A percentile compares a stretch with the other conserved stretches of the same genome.
phyloP scores from a whole-genome alignment of 306 rosid species.

The Medicago ruthenica region DNA sequence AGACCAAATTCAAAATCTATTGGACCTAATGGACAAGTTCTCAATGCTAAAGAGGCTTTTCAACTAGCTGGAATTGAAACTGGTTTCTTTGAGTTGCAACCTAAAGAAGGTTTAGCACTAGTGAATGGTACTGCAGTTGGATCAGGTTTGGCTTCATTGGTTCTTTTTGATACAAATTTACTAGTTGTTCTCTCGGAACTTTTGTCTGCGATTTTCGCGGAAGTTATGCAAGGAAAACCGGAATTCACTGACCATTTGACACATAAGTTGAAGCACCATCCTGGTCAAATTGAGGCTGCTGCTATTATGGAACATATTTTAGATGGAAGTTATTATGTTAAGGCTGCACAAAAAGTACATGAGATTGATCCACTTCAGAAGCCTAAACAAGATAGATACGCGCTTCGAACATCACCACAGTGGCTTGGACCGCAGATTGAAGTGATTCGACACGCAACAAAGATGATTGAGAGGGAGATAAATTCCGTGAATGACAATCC shows the following conservation, averaged over 20 bases:
- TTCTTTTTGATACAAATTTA: constrained; percentile 79
- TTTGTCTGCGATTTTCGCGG: constrained; percentile 80
- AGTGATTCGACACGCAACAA: constrained; percentile 75
- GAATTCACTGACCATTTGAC: constrained; percentile 91
- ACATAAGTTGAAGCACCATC: constrained; percentile 87
- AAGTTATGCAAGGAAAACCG: constrained; percentile 90
- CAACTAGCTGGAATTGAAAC: constrained; percentile 61
- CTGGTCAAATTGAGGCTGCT: constrained; percentile 98
- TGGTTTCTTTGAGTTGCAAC: constrained; percentile 86
- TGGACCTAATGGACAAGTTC: constrained; percentile 69
- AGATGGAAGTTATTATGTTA: constrained; percentile 78
- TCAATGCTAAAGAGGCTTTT: constrained; percentile 70
- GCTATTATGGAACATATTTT: constrained; percentile 96
- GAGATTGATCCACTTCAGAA: constrained; percentile 87
- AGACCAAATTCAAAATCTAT: constrained; percentile 80
- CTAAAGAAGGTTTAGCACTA: constrained; percentile 88
- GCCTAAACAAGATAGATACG: constrained; percentile 92
- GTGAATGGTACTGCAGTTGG: constrained; percentile 97
- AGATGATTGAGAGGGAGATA: constrained; percentile 94
- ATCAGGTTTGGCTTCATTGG: constrained; percentile 84
- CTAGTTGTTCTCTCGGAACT: constrained; percentile 65
- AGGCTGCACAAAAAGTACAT: constrained; percentile 70
- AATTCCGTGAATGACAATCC: constrained; percentile 95
- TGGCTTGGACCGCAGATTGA: constrained; percentile 97
- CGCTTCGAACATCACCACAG: constrained; percentile 89